Base-by-base conservation (phyloP, 2,329 filamentous ascomycete species). In the Trichoderma sp. region DNA sequence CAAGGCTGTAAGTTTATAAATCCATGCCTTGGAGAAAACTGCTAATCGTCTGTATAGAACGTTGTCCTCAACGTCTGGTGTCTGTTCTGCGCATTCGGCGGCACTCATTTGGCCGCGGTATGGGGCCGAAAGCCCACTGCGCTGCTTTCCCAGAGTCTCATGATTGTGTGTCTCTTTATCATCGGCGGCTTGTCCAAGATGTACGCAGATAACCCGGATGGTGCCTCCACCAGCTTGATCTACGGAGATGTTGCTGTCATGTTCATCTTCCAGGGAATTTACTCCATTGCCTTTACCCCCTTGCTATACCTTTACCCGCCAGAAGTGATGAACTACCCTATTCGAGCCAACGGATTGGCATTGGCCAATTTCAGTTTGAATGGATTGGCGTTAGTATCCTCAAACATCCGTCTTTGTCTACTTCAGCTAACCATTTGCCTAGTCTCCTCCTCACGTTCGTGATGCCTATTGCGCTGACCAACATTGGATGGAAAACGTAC, bases 11-110 rank as follows among this genome's bases (percentile, higher is more conserved):
- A 73, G 78, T 74, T 4, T 12, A 3, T 4, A 9, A 12, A 17
- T 32, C 36, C 34, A 12, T 15, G 1, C 68, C 65, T 74, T 59
- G 4, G n/a, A 39, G 80, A 76, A n/a, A 5, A 9, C 8, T 17
- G 30, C 50, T 68, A 20, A 70, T 17, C n/a, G 20, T 47, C 32
- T 47, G 11, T 3, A 15, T 50, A 77, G 76, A 88, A 87, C 55
- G 82, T 88, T 39, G 82, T 86, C 1, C 78, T 88, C n/a, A 87
- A 86, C 71, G 82, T 81, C 3, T 88, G 82, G 81, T 87, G 84
- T 68, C 78, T 88, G 0, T 75, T 78, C 80, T 63, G 80, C 79
- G 6, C 77, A 80, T 73, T 81, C 80, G 7, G 81, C 81, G 75
- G 80, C 79, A 26, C 73, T 81, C 39, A 84, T 85, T 76, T 17